phyloP scores from a whole-genome alignment of 2,329 filamentous ascomycete genomes.

The Ascochyta fabae region DNA sequence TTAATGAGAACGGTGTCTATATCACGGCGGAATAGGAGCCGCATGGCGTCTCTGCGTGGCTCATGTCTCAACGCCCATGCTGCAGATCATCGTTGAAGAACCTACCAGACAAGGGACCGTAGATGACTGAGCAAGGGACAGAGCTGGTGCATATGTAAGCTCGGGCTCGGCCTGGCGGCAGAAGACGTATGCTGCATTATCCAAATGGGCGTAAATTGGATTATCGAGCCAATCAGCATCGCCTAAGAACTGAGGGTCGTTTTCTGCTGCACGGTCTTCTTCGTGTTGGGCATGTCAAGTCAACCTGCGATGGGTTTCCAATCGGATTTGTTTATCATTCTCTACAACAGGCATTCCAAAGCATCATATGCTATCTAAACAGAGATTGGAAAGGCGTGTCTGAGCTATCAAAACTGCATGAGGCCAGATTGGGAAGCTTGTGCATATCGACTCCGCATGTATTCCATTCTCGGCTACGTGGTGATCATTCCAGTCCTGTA shows the following conservation, averaged over 20 bases:
- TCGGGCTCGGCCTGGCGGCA: conserved; percentile 29
- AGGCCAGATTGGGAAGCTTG: conserved; percentile 31
- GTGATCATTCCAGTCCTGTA: conserved; percentile 36
- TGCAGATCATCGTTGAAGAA: conserved; percentile 31
- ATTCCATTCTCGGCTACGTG: conserved; percentile 46
- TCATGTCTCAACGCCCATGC: conserved; percentile 33
- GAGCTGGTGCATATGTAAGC: conserved; percentile 15
- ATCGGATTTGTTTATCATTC: conserved; percentile 10
- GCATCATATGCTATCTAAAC: neutral
- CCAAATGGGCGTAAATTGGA: conserved; percentile 28
- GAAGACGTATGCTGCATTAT: conserved; percentile 32
- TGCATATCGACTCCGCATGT: conserved; percentile 41
- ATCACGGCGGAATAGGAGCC: conserved; percentile 30
- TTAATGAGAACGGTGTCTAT: conserved; percentile 4
- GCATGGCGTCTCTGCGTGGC: conserved; percentile 41
- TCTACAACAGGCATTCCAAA: conserved; percentile 9
- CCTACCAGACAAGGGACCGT: conserved; percentile 21
- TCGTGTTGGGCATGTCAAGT: neutral
- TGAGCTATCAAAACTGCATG: conserved; percentile 26
- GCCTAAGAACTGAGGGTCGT: neutral
- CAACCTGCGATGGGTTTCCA: neutral
- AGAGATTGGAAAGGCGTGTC: conserved; percentile 30
- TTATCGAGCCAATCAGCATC: conserved; percentile 18
- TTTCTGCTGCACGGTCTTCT: neutral
- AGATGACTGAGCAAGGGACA: conserved; percentile 15